phyloP scores from a whole-genome alignment of 495 filamentous ascomycete species.

The Hypoxylon cercidicola region DNA sequence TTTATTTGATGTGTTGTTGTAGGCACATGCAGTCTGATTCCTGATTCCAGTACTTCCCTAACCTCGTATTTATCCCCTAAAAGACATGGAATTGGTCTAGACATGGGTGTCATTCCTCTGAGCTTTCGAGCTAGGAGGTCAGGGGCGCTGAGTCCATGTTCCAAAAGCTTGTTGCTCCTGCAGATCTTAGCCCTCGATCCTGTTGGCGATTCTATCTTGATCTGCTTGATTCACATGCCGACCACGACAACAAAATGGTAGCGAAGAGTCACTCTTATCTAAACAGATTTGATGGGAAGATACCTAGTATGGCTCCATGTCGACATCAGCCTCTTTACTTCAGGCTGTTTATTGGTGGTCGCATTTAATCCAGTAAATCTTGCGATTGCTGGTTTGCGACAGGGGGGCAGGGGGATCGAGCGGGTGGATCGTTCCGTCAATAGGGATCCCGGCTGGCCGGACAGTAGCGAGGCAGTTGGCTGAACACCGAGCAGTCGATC shows the following conservation, averaged over 20 bases:
- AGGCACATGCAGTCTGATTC: too few species aligned
- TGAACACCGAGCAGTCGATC: slow-evolving; percentile 34
- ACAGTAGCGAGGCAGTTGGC: slow-evolving; percentile 34
- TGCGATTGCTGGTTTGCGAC: slow-evolving; percentile 20
- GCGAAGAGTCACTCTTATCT: not conserved
- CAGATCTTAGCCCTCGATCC: slow-evolving; percentile 16
- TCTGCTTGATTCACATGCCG: too few species aligned
- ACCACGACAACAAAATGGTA: not conserved
- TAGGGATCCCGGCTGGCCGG: slow-evolving; percentile 20
- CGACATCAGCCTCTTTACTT: slow-evolving; percentile 14
- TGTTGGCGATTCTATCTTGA: not conserved
- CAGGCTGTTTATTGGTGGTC: slow-evolving; percentile 23
- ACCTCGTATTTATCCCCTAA: too few species aligned
- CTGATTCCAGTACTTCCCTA: too few species aligned
- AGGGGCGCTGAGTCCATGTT: slow-evolving; percentile 4
- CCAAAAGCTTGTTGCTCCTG: slow-evolving; percentile 31
- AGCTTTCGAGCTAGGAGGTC: not conserved
- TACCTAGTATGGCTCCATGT: not conserved
- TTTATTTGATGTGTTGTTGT: not conserved
- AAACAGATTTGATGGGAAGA: not conserved
- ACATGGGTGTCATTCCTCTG: not conserved
- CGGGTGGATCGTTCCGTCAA: slow-evolving; percentile 10
- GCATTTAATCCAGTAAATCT: slow-evolving; percentile 15
- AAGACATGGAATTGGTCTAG: not conserved
- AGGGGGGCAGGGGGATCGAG: too few species aligned